Evolutionary conservation across 306 rosid species (phyloP).

Genomic region (Ziziphus jujuba): DNA sequence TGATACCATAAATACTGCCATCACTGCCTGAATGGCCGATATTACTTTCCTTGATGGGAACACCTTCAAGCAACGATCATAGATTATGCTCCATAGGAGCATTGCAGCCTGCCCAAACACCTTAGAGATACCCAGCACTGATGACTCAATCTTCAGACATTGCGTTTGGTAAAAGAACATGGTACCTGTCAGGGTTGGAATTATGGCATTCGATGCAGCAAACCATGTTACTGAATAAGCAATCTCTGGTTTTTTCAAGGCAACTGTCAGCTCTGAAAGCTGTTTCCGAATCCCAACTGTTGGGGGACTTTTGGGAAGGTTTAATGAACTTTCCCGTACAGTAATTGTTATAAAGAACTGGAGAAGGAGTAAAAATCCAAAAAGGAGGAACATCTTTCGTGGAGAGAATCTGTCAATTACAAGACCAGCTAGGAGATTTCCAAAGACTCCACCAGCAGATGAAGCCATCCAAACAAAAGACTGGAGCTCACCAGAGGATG

Average conservation of each 20-base stretch:
- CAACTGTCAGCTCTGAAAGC: slow-evolving; percentile 52
- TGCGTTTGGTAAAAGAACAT: slow-evolving; percentile 95
- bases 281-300: slow-evolving; percentile 58
- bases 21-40: slow-evolving; percentile 58
- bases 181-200: slow-evolving; percentile 82
- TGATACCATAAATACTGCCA: slow-evolving; percentile 75
- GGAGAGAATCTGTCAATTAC: slow-evolving; percentile 52
- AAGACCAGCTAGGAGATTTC: slow-evolving; percentile 77
- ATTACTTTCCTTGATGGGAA: slow-evolving; percentile 68
- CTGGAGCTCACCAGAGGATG: slow-evolving; percentile 76
- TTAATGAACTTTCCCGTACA: slow-evolving; percentile 60
- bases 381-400: slow-evolving; percentile 59
- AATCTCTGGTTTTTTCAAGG: slow-evolving; percentile 66
- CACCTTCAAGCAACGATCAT: slow-evolving; percentile 56
- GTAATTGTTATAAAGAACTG: slow-evolving; percentile 64
- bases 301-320: slow-evolving; percentile 53
- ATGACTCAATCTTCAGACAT: slow-evolving; percentile 61
- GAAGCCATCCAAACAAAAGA: slow-evolving; percentile 92
- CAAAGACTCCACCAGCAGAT: slow-evolving; percentile 81
- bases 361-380: slow-evolving; percentile 57
- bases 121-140: slow-evolving; percentile 75
- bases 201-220: slow-evolving; percentile 76
- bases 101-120: slow-evolving; percentile 86
- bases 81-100: slow-evolving; percentile 77
- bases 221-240: slow-evolving; percentile 74